Conservation (phyloP, 257 asterid genomes). For the Forsythia viridissima region DNA sequence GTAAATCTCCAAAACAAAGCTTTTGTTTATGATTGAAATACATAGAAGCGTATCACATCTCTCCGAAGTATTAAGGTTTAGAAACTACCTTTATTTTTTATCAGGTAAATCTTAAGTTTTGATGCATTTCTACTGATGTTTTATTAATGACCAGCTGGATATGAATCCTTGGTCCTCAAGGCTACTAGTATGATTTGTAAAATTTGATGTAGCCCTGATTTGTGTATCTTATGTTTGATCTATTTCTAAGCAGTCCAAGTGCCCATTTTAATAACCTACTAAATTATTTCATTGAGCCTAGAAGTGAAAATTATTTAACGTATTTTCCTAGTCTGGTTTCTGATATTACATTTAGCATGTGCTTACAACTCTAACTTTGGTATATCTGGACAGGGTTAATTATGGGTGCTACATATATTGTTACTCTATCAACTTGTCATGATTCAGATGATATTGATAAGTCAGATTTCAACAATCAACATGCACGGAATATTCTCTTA, state of each 20-base stretch:
- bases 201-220: constrained; percentile 13
- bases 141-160: constrained; percentile 9
- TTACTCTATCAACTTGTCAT: constrained; percentile 50
- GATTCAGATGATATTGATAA: constrained; percentile 53
- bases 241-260: neutral
- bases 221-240: neutral
- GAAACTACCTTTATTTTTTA: neutral
- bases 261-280: constrained; percentile 4
- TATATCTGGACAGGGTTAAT: too few relatives aligned
- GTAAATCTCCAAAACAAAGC: constrained; percentile 12
- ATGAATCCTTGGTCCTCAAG: constrained; percentile 2
- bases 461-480: constrained; percentile 51
- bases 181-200: constrained; percentile 1
- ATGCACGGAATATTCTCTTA: constrained; percentile 13
- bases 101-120: constrained; percentile 10
- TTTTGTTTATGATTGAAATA: constrained; percentile 2
- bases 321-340: neutral
- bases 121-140: constrained; percentile 6
- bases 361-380: neutral
- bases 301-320: neutral
- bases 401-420: neutral
- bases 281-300: constrained; percentile 17
- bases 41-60: constrained; percentile 5
- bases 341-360: neutral
- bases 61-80: constrained; percentile 4